These are phyloP conservation scores for Acanthamoeba castellanii DNA, from an alignment of 208 protist genomes.

Conservation along the genomic window DNA sequence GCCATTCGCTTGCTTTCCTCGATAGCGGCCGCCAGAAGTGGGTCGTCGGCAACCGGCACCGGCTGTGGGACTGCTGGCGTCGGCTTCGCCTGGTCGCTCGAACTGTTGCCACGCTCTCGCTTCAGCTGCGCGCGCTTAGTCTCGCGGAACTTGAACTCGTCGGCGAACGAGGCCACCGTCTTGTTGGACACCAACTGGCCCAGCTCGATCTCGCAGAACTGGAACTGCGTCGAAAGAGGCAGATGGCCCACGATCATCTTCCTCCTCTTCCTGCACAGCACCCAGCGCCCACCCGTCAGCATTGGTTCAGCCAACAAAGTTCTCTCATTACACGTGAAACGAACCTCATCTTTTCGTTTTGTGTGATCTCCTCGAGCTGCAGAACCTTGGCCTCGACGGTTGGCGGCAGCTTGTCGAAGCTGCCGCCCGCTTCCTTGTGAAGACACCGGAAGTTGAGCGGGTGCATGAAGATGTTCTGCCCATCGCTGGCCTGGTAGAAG, in stretches of 20 bases:
- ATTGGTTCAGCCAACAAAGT: background rate
- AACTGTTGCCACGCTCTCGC: background rate
- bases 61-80: background rate
- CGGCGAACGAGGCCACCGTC: conserved; percentile 16
- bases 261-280: background rate
- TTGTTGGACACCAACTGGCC: background rate
- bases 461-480: conserved; percentile 62
- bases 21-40: background rate
- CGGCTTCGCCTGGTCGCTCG: background rate
- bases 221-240: conserved; percentile 50
- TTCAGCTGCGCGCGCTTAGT: background rate
- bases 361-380: conserved; percentile 52
- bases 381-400: conserved; percentile 12
- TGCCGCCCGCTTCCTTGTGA: background rate
- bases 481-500: conserved; percentile 62
- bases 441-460: conserved; percentile 58
- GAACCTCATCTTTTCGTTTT: conserved; percentile 46
- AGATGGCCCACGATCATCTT: conserved; percentile 65
- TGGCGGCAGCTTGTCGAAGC: background rate
- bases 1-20: conserved; percentile 3
- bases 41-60: background rate
- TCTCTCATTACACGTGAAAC: background rate
- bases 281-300: background rate
- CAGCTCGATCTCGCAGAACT: conserved; percentile 56
- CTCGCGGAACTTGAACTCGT: conserved; percentile 55